phyloP scores from a whole-genome alignment of 169 alveolate genomes.

The Neospora caninum region DNA sequence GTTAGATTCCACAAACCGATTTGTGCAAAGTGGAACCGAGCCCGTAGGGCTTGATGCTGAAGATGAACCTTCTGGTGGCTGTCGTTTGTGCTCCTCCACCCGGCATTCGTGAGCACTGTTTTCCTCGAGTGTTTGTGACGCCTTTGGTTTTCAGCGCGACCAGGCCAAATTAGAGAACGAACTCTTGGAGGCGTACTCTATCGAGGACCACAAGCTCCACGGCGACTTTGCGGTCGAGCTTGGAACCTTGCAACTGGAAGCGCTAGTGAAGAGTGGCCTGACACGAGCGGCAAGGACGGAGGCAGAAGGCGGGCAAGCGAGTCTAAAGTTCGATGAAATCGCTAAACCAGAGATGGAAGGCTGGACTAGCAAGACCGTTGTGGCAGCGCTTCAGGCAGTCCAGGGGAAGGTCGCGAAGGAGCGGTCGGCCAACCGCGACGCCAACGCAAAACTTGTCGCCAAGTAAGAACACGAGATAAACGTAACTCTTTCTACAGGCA shows the following conservation, averaged over 20 bases:
- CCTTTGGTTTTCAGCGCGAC: not conserved
- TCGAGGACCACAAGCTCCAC: not conserved
- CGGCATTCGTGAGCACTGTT: too few relatives aligned
- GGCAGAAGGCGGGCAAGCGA: not conserved
- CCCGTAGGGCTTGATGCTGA: too few relatives aligned
- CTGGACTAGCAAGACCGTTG: not conserved
- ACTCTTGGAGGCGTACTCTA: not conserved
- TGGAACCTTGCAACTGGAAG: not conserved
- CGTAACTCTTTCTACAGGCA: too few relatives aligned
- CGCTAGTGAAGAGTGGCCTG: not conserved
- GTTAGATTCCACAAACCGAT: too few relatives aligned
- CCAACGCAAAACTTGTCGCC: not conserved
- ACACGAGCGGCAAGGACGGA: not conserved
- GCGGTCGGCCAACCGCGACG: not conserved
- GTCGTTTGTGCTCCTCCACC: too few relatives aligned
- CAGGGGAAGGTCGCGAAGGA: not conserved
- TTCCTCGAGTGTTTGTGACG: too few relatives aligned
- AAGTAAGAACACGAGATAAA: not conserved
- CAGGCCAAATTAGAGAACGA: not conserved
- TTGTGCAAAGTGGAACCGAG: too few relatives aligned
- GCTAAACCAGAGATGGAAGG: not conserved
- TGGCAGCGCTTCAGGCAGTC: constrained; percentile 11
- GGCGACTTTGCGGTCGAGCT: constrained; percentile 5
- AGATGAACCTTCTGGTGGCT: too few relatives aligned
- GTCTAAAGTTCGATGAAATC: not conserved